phyloP scores from a whole-genome alignment of 2,329 filamentous ascomycete species.

The Trichophyton verrucosum region DNA sequence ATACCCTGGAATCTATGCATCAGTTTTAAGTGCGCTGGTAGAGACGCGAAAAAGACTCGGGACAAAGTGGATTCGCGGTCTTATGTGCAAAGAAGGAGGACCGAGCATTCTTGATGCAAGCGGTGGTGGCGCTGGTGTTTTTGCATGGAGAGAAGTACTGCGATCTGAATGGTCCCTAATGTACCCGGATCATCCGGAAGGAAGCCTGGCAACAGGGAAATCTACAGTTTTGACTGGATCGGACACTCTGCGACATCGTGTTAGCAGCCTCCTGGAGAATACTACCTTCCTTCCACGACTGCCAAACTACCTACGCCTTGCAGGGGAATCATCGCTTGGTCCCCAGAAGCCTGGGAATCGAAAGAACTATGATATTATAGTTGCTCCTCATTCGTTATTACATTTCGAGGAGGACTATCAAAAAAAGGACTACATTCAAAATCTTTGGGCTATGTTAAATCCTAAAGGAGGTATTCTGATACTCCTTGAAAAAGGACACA shows the following conservation, averaged over 20 bases:
- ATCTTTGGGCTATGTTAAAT: conserved; percentile 77
- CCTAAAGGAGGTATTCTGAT: conserved; percentile 77
- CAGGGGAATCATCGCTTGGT: conserved; percentile 30
- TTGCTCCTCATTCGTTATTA: conserved; percentile 75
- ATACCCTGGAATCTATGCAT: conserved; percentile 50
- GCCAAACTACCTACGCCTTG: conserved; percentile 68
- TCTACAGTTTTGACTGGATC: conserved; percentile 72
- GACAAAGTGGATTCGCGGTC: conserved; percentile 44
- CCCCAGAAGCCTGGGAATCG: conserved; percentile 40
- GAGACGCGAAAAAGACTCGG: conserved; percentile 51
- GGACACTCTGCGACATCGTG: conserved; percentile 58
- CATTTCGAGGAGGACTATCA: conserved; percentile 61
- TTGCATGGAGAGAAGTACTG: conserved; percentile 58
- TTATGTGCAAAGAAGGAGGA: conserved; percentile 45
- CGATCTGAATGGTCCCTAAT: conserved; percentile 70
- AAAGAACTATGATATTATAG: conserved; percentile 80
- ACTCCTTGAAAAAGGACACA: conserved; percentile 79
- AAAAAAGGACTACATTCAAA: conserved; percentile 68
- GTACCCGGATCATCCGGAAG: conserved; percentile 32
- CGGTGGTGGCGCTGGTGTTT: conserved; percentile 47
- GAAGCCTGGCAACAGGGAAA: conserved; percentile 49
- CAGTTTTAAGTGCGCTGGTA: conserved; percentile 43
- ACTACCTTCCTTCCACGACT: conserved; percentile 85
- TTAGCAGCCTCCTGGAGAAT: conserved; percentile 66
- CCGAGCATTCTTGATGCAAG: conserved; percentile 50